phyloP scores from a whole-genome alignment of 495 filamentous ascomycete genomes.

The Hypomontagnella submonticulosa region DNA sequence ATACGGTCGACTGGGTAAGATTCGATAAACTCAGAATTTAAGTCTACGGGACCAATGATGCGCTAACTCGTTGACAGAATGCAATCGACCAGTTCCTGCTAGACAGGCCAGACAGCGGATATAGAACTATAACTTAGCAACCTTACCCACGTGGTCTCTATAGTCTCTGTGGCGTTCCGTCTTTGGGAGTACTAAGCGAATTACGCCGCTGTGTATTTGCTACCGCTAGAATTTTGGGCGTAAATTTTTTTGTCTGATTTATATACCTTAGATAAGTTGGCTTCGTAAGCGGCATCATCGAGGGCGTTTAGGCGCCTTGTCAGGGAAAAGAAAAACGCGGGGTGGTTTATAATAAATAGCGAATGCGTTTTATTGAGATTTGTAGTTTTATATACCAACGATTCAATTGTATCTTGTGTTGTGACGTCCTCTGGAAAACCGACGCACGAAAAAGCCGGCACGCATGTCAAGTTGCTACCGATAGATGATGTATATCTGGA shows the following conservation, averaged over 20 bases:
- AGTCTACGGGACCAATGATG: not conserved
- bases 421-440: too few relatives aligned
- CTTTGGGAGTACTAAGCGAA: constrained; percentile 1
- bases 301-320: constrained; percentile 32
- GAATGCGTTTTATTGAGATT: constrained; percentile 17
- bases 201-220: constrained; percentile 6
- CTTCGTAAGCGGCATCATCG: constrained; percentile 28
- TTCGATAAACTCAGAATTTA: not conserved
- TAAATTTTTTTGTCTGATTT: not conserved
- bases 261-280: constrained; percentile 21
- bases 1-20: constrained; percentile 56
- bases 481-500: too few relatives aligned
- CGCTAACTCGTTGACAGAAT: constrained; percentile 43
- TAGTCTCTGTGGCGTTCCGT: too few relatives aligned
- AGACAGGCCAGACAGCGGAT: constrained; percentile 41
- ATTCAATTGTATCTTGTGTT: too few relatives aligned
- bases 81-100: constrained; percentile 51
- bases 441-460: too few relatives aligned
- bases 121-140: constrained; percentile 25
- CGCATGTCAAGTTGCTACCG: too few relatives aligned
- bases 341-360: constrained; percentile 12
- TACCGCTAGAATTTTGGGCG: too few relatives aligned
- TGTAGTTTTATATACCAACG: not conserved
- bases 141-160: too few relatives aligned
- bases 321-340: constrained; percentile 21